A percentile compares a stretch with the other conserved stretches of the same genome.
Evolutionary conservation across 768 basidiomycete genomes (phyloP).

Genomic region (Kwoniella heveanensis): DNA sequence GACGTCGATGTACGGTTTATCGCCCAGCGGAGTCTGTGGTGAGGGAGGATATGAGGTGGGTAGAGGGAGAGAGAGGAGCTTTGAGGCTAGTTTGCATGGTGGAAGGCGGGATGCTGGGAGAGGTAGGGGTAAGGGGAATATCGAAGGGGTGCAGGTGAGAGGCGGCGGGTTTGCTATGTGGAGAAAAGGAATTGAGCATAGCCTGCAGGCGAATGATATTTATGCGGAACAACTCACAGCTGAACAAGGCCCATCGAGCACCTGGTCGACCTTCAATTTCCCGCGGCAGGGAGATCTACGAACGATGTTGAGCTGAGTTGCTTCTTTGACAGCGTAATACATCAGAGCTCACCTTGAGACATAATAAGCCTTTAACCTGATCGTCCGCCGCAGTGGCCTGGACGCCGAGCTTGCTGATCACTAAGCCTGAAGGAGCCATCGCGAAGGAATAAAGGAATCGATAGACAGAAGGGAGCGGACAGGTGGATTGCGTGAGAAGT

Average conservation of each 20-base stretch:
- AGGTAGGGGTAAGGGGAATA: conserved; percentile 30
- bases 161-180: conserved; percentile 10
- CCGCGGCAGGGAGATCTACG: conserved; percentile 23
- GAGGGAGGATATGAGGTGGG: conserved; percentile 20
- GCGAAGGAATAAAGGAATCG: too few relatives aligned
- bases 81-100: conserved; percentile 24
- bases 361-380: conserved; percentile 32
- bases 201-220: too few relatives aligned
- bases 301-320: not conserved
- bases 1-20: conserved; percentile 33
- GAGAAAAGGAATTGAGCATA: too few relatives aligned
- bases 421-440: conserved; percentile 33
- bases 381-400: conserved; percentile 35
- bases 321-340: not conserved
- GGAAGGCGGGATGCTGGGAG: not conserved
- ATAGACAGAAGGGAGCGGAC: too few relatives aligned
- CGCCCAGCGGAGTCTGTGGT: not conserved
- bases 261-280: conserved; percentile 15
- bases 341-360: conserved; percentile 35
- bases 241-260: conserved; percentile 29
- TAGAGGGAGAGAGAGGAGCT: conserved; percentile 25
- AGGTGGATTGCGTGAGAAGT: not conserved
- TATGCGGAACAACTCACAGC: conserved; percentile 12
- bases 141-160: conserved; percentile 19
- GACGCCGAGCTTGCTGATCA: conserved; percentile 35